phyloP scores from a whole-genome alignment of 495 filamentous ascomycete genomes.

The Recurvomyces mirabilis region DNA sequence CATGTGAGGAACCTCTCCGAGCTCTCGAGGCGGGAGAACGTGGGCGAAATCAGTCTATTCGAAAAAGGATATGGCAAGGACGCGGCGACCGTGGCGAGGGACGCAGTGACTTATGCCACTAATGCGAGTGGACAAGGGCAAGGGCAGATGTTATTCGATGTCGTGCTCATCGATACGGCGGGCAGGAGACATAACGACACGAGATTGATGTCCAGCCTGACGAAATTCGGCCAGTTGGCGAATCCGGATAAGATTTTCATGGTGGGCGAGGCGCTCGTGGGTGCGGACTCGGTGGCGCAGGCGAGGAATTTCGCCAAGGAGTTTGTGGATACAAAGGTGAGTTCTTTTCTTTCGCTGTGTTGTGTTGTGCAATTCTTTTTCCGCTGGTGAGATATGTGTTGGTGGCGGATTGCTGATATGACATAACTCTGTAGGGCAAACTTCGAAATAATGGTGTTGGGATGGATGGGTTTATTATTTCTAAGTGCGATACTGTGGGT shows the following conservation, averaged over 20 bases:
- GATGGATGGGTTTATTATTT: constrained; percentile 88
- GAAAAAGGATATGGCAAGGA: constrained; percentile 98
- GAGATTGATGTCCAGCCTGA: constrained; percentile 83
- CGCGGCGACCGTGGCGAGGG: constrained; percentile 86
- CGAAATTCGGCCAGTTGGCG: constrained; percentile 94
- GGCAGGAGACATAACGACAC: constrained; percentile 91
- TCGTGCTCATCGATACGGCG: constrained; percentile 93
- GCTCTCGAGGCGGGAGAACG: constrained; percentile 67
- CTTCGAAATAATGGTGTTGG: constrained; percentile 43
- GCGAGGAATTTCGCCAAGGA: constrained; percentile 89
- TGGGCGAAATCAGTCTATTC: constrained; percentile 78
- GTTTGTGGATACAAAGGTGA: constrained; percentile 44
- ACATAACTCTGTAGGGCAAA: constrained; percentile 13
- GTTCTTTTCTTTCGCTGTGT: neutral
- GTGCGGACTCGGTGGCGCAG: constrained; percentile 87
- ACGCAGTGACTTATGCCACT: constrained; percentile 71
- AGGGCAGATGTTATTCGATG: constrained; percentile 48
- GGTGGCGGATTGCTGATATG: neutral
- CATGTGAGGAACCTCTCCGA: constrained; percentile 86
- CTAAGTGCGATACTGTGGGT: constrained; percentile 95
- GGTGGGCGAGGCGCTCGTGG: constrained; percentile 95
- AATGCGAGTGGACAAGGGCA: constrained; percentile 37
- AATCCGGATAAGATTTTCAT: constrained; percentile 96
- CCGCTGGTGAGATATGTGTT: neutral
- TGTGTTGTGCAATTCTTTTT: neutral